Conservation (phyloP, 768 basidiomycete genomes). For the Podaxis carcinomalis region DNA sequence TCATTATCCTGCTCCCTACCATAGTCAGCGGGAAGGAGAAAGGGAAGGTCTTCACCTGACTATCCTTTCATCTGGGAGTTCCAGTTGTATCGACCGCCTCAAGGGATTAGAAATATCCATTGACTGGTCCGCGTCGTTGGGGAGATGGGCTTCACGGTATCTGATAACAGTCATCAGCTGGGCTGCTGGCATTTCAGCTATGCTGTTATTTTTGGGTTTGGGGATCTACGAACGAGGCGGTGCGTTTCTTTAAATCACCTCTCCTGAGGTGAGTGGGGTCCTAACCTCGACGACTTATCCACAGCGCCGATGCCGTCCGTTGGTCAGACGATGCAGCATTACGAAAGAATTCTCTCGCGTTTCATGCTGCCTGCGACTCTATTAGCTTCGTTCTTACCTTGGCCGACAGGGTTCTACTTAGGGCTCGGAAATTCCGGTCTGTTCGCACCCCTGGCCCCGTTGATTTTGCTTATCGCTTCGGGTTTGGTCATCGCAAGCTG, state of each 20-base stretch:
- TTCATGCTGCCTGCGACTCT: conserved; percentile 40
- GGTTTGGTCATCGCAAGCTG: conserved; percentile 64
- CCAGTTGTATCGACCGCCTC: conserved; percentile 40
- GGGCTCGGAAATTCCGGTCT: conserved; percentile 51
- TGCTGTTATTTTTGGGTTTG: conserved; percentile 48
- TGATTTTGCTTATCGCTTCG: conserved; percentile 53
- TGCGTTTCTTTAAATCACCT: background rate
- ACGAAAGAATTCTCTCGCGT: conserved; percentile 34
- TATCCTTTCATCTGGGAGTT: conserved; percentile 51
- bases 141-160: conserved; percentile 71
- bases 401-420: conserved; percentile 50
- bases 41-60: conserved; percentile 45
- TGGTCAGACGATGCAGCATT: conserved; percentile 42
- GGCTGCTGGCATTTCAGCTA: conserved; percentile 63
- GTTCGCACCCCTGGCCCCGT: conserved; percentile 49
- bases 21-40: conserved; percentile 31
- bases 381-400: conserved; percentile 48
- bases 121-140: conserved; percentile 69
- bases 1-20: conserved; percentile 65
- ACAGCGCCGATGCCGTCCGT: conserved; percentile 44
- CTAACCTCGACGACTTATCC: background rate
- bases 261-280: background rate
- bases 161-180: conserved; percentile 68
- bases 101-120: conserved; percentile 46
- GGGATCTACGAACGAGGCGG: conserved; percentile 26